Percentiles rank a stretch among this genome's conserved stretches.
Evolutionary conservation across 2,329 filamentous ascomycete species (phyloP).

Genomic region (Ascochyta fabae): DNA sequence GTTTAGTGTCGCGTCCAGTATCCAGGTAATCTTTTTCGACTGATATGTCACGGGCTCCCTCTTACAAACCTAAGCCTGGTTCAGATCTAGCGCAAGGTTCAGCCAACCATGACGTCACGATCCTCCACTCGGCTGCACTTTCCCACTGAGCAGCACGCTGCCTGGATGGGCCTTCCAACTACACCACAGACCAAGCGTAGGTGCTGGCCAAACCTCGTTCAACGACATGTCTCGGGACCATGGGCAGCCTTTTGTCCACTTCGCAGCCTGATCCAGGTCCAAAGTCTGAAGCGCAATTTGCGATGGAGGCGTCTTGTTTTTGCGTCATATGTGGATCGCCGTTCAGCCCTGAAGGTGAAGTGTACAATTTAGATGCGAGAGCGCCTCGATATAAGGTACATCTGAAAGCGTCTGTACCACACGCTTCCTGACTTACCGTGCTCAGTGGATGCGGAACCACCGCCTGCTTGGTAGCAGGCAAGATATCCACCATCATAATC

Average conservation of each 20-base stretch:
- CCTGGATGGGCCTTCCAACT: not conserved
- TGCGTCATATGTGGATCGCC: slow-evolving; percentile 38
- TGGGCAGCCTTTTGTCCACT: slow-evolving; percentile 26
- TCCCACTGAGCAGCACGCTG: not conserved
- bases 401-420: too few species aligned
- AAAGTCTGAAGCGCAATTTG: slow-evolving; percentile 25
- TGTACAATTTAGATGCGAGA: slow-evolving; percentile 30
- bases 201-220: not conserved
- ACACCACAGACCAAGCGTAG: not conserved
- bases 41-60: too few species aligned
- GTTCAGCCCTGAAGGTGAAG: slow-evolving; percentile 31
- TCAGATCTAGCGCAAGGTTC: not conserved
- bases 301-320: slow-evolving; percentile 33
- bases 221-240: slow-evolving; percentile 3
- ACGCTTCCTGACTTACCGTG: not conserved
- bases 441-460: slow-evolving; percentile 34
- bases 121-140: not conserved
- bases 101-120: slow-evolving; percentile 6
- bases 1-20: too few species aligned
- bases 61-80: too few species aligned
- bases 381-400: slow-evolving; percentile 22
- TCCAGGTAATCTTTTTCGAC: too few species aligned
- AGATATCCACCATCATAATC: slow-evolving; percentile 11
- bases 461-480: slow-evolving; percentile 27
- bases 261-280: slow-evolving; percentile 13